Evolutionary conservation across 306 rosid species (phyloP).

Genomic region (Sophora flavescens): DNA sequence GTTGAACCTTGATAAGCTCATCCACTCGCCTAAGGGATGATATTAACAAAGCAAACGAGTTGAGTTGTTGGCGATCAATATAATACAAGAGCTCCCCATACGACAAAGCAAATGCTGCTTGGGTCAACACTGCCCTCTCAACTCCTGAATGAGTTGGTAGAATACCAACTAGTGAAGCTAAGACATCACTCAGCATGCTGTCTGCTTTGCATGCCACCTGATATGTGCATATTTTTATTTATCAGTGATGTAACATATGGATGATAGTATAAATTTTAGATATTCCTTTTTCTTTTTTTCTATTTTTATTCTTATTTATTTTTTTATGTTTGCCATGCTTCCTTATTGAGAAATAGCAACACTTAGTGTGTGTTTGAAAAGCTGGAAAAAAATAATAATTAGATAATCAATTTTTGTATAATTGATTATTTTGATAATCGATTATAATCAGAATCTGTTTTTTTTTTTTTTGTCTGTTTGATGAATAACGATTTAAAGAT

Average conservation of each 20-base stretch:
- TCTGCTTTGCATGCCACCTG: conserved; percentile 1
- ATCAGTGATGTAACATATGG: neutral
- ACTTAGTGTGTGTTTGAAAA: no score
- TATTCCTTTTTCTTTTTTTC: no score
- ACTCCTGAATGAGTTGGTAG: neutral
- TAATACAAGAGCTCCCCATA: conserved; percentile 3
- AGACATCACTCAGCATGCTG: neutral
- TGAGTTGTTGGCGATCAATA: neutral
- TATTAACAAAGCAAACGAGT: neutral
- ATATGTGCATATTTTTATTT: neutral
- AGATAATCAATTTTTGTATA: no score
- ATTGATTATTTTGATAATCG: no score
- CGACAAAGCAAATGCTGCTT: neutral
- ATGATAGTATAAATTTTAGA: neutral
- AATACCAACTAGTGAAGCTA: neutral
- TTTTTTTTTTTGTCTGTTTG: no score
- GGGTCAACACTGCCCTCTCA: conserved; percentile 5
- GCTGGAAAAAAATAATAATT: no score
- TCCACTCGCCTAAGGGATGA: neutral
- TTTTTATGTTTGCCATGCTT: no score
- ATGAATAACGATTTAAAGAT: no score
- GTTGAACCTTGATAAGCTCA: neutral
- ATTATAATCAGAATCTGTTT: no score
- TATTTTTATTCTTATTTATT: no score
- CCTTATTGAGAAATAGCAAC: neutral